Evolutionary conservation across 129 eudicot species (phyloP), one percentile per base, ranked within the genome.

Genomic region (Saussurea involucrata): DNA sequence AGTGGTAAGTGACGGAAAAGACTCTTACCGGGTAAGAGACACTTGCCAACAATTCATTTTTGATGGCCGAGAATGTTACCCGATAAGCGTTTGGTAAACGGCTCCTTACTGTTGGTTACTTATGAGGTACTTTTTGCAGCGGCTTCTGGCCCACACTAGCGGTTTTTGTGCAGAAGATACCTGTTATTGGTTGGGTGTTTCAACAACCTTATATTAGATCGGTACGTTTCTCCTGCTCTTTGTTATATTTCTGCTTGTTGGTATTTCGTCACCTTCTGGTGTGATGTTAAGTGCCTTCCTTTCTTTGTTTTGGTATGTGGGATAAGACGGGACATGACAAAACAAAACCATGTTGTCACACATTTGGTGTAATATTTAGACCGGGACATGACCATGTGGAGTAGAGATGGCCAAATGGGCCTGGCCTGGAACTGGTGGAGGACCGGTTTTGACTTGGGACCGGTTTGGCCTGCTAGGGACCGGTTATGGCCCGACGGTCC

Each of bases 81-180:
- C 13, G 2, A 10, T 42, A 11, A 42, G 53, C 53, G n/a, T 42
- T 42, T 42, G 53, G 53, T 42, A 42, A 42, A 49, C 1, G 8
- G 21, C 6, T 6, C 21, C 7, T 66, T 44, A 60, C 61, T 11
- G 29, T 24, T 66, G 68, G 61, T 80, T 72, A 60, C 82, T 72
- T 57, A 76, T 63, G 5, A 72, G 44, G 22, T 33, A 40, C 10
- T 66, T 13, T 64, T 36, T 78, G 87, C 87, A 89, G 95, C 25
- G 89, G 87, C 34, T 89, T 86, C 80, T 86, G 89, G 95, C 95
- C 91, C 24, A 84, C 89, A 17, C 18, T 80, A 36, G 82, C 86
- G 11, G 85, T 86, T 70, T 89, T 86, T 72, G 65, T 82, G 80
- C 87, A 83, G 82, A 84, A 78, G 85, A 68, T 86, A 67, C 95